Conservation (phyloP, 768 basidiomycete genomes). For the Leccinum boreale region DNA sequence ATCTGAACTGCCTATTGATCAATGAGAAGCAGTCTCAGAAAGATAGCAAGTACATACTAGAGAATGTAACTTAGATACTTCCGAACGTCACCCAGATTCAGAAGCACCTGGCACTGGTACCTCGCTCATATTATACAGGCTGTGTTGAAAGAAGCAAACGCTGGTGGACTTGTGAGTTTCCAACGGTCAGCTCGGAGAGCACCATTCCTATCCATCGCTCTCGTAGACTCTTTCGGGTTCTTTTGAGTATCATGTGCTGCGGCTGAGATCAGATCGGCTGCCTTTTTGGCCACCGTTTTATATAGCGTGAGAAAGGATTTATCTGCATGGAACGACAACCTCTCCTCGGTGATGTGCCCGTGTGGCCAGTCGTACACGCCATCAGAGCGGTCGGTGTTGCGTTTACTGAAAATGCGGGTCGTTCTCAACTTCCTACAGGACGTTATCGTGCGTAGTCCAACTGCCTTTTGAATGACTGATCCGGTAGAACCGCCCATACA, state of each 20-base stretch:
- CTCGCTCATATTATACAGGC: too few relatives aligned
- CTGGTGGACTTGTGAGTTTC: too few relatives aligned
- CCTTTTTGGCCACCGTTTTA: background rate
- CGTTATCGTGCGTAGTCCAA: conserved; percentile 45
- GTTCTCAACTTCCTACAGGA: conserved; percentile 45
- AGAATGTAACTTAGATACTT: background rate
- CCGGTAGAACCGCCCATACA: conserved; percentile 24
- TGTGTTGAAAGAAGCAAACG: too few relatives aligned
- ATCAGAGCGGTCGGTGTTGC: conserved; percentile 51
- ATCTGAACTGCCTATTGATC: background rate
- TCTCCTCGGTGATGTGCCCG: conserved; percentile 52
- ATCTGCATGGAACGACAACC: conserved; percentile 34
- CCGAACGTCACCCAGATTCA: too few relatives aligned
- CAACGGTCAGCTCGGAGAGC: too few relatives aligned
- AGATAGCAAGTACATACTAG: background rate
- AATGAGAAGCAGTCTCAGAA: background rate
- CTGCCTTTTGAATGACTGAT: conserved; percentile 1
- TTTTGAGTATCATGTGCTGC: too few relatives aligned
- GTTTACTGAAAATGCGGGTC: too few relatives aligned
- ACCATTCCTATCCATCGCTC: too few relatives aligned
- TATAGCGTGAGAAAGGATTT: background rate
- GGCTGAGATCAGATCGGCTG: too few relatives aligned
- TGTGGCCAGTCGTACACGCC: conserved; percentile 81
- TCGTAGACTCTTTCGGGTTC: too few relatives aligned
- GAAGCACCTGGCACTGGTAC: too few relatives aligned